Conservation (phyloP, 2,329 filamentous ascomycete genomes). For the Escovopsis sp. region DNA sequence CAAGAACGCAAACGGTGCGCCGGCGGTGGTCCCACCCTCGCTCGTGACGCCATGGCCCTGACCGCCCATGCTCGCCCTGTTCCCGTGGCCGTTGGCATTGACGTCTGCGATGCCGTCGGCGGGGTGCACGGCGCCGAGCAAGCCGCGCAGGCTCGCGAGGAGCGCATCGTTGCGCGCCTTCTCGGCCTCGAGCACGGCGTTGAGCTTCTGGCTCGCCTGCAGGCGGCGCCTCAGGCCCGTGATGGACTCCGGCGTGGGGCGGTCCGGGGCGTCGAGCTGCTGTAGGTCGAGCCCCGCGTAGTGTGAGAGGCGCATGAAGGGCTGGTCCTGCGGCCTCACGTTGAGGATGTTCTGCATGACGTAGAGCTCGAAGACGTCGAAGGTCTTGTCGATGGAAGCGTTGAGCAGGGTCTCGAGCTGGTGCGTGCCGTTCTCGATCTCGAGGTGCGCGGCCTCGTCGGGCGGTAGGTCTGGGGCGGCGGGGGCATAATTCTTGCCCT, state of each 20-base stretch:
- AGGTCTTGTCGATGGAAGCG: slow-evolving; percentile 69
- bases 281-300: slow-evolving; percentile 54
- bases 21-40: slow-evolving; percentile 9
- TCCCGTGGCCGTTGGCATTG: neutral
- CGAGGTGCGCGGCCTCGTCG: slow-evolving; percentile 33
- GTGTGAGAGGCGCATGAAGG: slow-evolving; percentile 71
- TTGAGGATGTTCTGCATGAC: slow-evolving; percentile 73
- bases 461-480: slow-evolving; percentile 19
- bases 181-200: slow-evolving; percentile 55
- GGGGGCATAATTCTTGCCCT: slow-evolving; percentile 14
- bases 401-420: slow-evolving; percentile 72
- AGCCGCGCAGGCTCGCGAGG: slow-evolving; percentile 44
- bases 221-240: slow-evolving; percentile 58
- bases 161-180: slow-evolving; percentile 57
- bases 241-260: slow-evolving; percentile 52
- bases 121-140: slow-evolving; percentile 18
- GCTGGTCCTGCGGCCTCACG: slow-evolving; percentile 51
- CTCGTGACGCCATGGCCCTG: slow-evolving; percentile 8
- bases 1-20: slow-evolving; percentile 39
- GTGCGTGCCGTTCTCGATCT: slow-evolving; percentile 81
- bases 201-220: slow-evolving; percentile 64
- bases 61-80: neutral
- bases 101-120: slow-evolving; percentile 7
- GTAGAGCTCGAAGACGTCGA: slow-evolving; percentile 81
- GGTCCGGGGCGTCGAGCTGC: slow-evolving; percentile 8